These are phyloP conservation scores for Houttuynia cordata DNA, from an alignment of 164 flowering plant genomes.

Conservation along the genomic window DNA sequence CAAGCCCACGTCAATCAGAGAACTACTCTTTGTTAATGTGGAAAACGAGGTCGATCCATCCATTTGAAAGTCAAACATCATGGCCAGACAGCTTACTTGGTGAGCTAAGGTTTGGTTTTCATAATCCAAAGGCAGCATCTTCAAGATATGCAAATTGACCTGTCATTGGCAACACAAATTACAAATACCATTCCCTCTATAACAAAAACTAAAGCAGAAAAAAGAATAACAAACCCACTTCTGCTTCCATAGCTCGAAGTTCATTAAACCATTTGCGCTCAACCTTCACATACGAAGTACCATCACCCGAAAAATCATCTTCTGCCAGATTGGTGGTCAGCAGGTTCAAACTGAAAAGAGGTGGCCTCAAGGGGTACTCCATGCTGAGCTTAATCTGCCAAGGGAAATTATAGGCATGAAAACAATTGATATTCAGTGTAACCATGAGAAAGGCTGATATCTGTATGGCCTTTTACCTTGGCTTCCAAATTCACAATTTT, in stretches of 20 bases:
- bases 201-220: background rate
- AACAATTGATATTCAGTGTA: background rate
- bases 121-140: conserved; percentile 43
- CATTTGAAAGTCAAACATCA: conserved; percentile 67
- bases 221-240: conserved; percentile 34
- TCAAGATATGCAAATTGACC: conserved; percentile 76
- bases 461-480: conserved; percentile 34
- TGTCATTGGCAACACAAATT: conserved; percentile 10
- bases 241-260: conserved; percentile 87
- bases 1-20: conserved; percentile 66
- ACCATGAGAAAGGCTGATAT: conserved; percentile 2
- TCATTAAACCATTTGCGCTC: conserved; percentile 53
- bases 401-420: conserved; percentile 6
- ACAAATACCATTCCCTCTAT: background rate
- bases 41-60: conserved; percentile 25
- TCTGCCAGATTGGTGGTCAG: conserved; percentile 16
- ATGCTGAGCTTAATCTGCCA: conserved; percentile 69
- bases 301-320: conserved; percentile 1
- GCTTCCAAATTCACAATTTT: conserved; percentile 49
- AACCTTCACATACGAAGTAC: conserved; percentile 11
- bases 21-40: conserved; percentile 30
- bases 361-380: conserved; percentile 96
- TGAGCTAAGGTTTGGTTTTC: conserved; percentile 62
- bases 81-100: conserved; percentile 67
- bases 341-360: conserved; percentile 47